A percentile compares a stretch with the other conserved stretches of the same genome.
Conservation (phyloP, 805 yeast genomes). For the Wickerhamomyces bisporus region DNA sequence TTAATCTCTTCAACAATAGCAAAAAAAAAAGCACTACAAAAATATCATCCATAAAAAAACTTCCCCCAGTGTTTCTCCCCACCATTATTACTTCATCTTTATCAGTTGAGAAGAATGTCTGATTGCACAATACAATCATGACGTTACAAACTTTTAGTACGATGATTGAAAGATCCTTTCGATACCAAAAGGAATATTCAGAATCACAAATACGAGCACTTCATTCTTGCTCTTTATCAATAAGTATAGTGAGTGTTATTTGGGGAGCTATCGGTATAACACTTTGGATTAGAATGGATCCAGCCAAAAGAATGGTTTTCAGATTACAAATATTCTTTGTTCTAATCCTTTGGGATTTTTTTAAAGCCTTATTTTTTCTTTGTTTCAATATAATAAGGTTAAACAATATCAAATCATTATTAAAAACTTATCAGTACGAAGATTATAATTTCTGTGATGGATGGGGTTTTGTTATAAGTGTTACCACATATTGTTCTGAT, state of each 20-base stretch:
- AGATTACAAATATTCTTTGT: conserved; percentile 15
- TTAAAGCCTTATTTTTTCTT: conserved; percentile 10
- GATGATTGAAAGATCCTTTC: background rate
- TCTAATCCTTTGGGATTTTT: conserved; percentile 14
- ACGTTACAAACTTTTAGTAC: too few relatives aligned
- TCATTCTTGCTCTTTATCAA: conserved; percentile 8
- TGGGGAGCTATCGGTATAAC: conserved; percentile 13
- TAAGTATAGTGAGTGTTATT: conserved; percentile 11
- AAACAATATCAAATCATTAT: background rate
- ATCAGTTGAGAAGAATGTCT: too few relatives aligned
- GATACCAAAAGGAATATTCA: conserved; percentile 4
- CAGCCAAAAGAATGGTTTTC: conserved; percentile 16
- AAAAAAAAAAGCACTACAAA: too few relatives aligned
- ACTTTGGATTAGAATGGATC: conserved; percentile 20
- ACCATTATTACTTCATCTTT: too few relatives aligned
- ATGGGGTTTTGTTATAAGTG: conserved; percentile 14
- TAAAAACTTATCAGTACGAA: too few relatives aligned
- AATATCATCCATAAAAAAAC: too few relatives aligned
- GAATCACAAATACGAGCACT: conserved; percentile 5
- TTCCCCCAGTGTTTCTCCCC: too few relatives aligned
- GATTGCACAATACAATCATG: too few relatives aligned
- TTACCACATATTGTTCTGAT: conserved; percentile 13
- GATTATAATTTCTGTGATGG: conserved; percentile 14
- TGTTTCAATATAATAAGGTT: conserved; percentile 2
- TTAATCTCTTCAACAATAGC: too few relatives aligned